Conservation (phyloP, 495 filamentous ascomycete species). For the Lophium mytilinum region DNA sequence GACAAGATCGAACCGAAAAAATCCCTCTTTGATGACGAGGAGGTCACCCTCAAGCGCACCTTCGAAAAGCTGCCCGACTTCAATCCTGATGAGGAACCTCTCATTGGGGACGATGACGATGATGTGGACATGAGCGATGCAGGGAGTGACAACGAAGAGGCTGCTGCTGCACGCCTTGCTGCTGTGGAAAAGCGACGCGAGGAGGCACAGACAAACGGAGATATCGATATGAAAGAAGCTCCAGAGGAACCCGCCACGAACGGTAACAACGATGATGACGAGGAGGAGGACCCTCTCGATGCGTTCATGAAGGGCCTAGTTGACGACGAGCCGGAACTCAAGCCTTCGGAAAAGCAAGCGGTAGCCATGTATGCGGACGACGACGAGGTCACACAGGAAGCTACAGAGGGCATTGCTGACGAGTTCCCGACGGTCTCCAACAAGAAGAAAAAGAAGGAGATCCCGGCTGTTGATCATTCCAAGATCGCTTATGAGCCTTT, state of each 20-base stretch:
- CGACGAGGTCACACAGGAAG: constrained; percentile 64
- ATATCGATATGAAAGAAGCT: constrained; percentile 38
- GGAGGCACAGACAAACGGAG: constrained; percentile 50
- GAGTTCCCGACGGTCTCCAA: constrained; percentile 80
- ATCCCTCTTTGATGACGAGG: constrained; percentile 80
- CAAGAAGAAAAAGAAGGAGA: constrained; percentile 95
- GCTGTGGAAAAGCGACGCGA: constrained; percentile 65
- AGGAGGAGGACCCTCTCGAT: constrained; percentile 86
- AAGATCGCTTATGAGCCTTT: constrained; percentile 82
- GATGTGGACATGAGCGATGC: constrained; percentile 69
- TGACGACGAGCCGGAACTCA: constrained; percentile 24
- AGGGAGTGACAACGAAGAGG: constrained; percentile 77
- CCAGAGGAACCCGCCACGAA: constrained; percentile 25
- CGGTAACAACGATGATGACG: constrained; percentile 35
- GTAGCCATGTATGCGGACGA: constrained; percentile 74
- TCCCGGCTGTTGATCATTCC: constrained; percentile 73
- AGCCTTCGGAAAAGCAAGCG: not conserved
- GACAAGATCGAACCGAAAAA: constrained; percentile 64
- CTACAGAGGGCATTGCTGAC: constrained; percentile 66
- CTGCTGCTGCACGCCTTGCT: constrained; percentile 65
- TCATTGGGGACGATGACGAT: constrained; percentile 54
- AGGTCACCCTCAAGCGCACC: constrained; percentile 68
- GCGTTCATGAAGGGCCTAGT: constrained; percentile 85
- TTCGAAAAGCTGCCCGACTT: constrained; percentile 40
- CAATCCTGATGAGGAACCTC: constrained; percentile 46